Base-by-base conservation (phyloP, 1,284 basidiomycete genomes). In the Kalmanozyma brasiliensis region DNA sequence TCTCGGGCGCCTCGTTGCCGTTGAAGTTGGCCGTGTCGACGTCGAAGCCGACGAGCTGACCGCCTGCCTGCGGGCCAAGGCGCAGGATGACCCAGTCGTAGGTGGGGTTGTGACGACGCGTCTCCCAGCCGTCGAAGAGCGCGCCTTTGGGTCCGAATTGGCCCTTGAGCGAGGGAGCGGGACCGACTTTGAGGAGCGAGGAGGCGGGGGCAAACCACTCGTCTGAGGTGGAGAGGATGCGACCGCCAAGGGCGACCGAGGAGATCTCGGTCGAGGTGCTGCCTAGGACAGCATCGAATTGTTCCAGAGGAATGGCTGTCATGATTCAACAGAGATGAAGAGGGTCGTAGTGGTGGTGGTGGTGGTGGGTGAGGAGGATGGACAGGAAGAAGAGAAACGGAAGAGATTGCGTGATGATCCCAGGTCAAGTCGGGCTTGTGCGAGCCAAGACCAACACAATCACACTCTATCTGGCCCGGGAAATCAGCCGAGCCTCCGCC, bases 101-200 rank as follows among this genome's bases (percentile, higher is more conserved):
- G 3, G 86, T 81, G 0, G 90, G 88, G 83, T 96, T 97, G 83
- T 98, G 95, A 68, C 95, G 85, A 34, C 93, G 85, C 17, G 87
- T 88, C 83, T 98, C 95, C 95, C 95, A 98, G 48, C 94, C 95
- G 75, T 91, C 93, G 83, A 88, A 98, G 33, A 98, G 84, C 0
- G 95, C 95, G 23, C 95, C 95, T 45, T 94, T 95, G 1, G 94
- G 92, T 1, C 95, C 95, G 77, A 95, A 98, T 73, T 93, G 91
- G 13, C 96, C 95, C 56, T 83, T 94, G 91, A 83, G 94, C 83
- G 75, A 55, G 8, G 63, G 69, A 4, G 78, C 77, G 9, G 78
- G 76, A 0, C 60, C 70, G 1, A 78, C 76, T 64, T 92, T 88
- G 70, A 98, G 86, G 20, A 98, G 86, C 83, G 96, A 90, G 61